A percentile compares a stretch with the other conserved stretches of the same genome.
Evolutionary conservation across 352 stramenopile genomes (phyloP).

Genomic region (Thraustochytrium striatum): DNA sequence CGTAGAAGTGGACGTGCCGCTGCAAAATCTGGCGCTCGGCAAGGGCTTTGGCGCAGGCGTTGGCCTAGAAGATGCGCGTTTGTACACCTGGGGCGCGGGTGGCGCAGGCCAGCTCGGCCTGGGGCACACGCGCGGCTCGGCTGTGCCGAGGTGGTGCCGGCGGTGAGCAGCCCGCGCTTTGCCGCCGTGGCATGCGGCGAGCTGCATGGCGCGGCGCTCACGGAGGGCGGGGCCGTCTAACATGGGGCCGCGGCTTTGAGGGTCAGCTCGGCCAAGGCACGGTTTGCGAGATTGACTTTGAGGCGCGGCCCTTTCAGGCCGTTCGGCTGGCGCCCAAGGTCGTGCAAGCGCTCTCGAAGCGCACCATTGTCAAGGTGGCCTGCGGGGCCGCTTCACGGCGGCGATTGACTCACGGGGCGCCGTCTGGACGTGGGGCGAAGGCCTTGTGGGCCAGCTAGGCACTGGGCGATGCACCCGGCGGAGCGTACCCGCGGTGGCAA

Average conservation of each 20-base stretch:
- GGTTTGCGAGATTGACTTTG: conserved; percentile 52
- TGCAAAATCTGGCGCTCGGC: not conserved
- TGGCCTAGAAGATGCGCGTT: conserved; percentile 51
- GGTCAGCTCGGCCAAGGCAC: conserved; percentile 70
- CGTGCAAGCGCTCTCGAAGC: conserved; percentile 61
- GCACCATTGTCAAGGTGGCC: conserved; percentile 58
- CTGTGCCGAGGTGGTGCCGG: conserved; percentile 1
- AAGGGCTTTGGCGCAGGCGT: not conserved
- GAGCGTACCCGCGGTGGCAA: not conserved
- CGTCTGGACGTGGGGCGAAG: conserved; percentile 72
- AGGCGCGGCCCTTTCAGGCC: conserved; percentile 53
- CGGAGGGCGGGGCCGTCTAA: conserved; percentile 72
- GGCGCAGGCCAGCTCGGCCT: conserved; percentile 68
- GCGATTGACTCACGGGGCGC: conserved; percentile 64
- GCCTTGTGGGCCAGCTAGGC: conserved; percentile 53
- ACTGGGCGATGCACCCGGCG: not conserved
- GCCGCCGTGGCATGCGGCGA: conserved; percentile 65
- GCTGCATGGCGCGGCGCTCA: conserved; percentile 68
- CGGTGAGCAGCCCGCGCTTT: conserved; percentile 38
- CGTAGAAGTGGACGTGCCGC: not conserved
- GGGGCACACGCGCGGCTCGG: conserved; percentile 46
- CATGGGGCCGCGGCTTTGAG: conserved; percentile 82
- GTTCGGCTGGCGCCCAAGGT: conserved; percentile 72
- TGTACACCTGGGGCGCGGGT: conserved; percentile 69
- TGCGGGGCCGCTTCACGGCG: conserved; percentile 74